Evolutionary conservation across 2,329 filamentous ascomycete species (phyloP).

Genomic region (Alternaria burnsii): DNA sequence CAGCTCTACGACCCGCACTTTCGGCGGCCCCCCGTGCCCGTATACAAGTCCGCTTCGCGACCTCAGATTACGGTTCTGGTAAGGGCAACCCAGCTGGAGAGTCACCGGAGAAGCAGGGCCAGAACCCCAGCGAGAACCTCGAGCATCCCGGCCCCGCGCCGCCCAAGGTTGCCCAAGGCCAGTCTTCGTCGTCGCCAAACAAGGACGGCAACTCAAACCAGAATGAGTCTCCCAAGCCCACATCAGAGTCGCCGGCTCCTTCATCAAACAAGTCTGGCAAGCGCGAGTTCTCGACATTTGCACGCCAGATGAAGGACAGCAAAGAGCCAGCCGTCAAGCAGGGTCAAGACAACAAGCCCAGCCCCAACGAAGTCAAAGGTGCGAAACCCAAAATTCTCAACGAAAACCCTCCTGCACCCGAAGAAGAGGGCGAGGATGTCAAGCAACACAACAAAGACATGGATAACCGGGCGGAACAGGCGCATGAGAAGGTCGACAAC

Average conservation of each 20-base stretch:
- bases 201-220: slow-evolving; percentile 25
- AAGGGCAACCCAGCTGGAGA: slow-evolving; percentile 54
- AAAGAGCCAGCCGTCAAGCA: slow-evolving; percentile 29
- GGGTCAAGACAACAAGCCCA: slow-evolving; percentile 18
- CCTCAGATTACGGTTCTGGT: slow-evolving; percentile 55
- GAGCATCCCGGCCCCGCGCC: slow-evolving; percentile 58
- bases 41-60: slow-evolving; percentile 47
- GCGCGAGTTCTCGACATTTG: slow-evolving; percentile 23
- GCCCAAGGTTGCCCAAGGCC: slow-evolving; percentile 52
- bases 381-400: slow-evolving; percentile 56
- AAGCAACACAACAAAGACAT: slow-evolving; percentile 57
- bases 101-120: slow-evolving; percentile 54
- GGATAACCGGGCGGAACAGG: slow-evolving; percentile 53
- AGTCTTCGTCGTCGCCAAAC: slow-evolving; percentile 42
- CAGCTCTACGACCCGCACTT: slow-evolving; percentile 33
- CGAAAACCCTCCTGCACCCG: slow-evolving; percentile 44
- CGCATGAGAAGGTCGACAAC: slow-evolving; percentile 49
- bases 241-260: slow-evolving; percentile 16
- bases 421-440: slow-evolving; percentile 50
- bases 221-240: slow-evolving; percentile 16
- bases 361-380: slow-evolving; percentile 38
- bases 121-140: slow-evolving; percentile 49
- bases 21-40: slow-evolving; percentile 38
- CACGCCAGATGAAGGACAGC: slow-evolving; percentile 18
- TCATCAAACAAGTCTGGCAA: slow-evolving; percentile 19